These are phyloP conservation scores for Candida rishiriensis DNA, from an alignment of 805 yeast species.

Conservation along the genomic window DNA sequence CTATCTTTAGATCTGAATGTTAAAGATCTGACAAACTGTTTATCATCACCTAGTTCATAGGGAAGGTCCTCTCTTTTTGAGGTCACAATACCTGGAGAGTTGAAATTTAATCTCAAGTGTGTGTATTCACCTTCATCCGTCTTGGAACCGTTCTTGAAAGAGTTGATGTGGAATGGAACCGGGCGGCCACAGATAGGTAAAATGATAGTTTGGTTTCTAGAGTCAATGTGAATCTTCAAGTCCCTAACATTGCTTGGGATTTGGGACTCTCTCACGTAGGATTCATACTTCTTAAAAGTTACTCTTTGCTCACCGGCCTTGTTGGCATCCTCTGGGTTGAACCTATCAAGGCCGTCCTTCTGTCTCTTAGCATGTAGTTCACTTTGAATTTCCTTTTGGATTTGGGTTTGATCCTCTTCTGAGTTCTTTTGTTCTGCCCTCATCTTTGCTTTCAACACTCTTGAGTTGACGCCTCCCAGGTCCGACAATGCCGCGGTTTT, in stretches of 20 bases:
- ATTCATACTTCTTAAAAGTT: slow-evolving; percentile 88
- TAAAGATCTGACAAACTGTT: slow-evolving; percentile 80
- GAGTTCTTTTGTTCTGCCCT: slow-evolving; percentile 71
- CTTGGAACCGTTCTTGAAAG: slow-evolving; percentile 91
- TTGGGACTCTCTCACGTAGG: slow-evolving; percentile 90
- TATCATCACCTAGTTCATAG: slow-evolving; percentile 82
- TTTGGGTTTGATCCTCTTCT: slow-evolving; percentile 74
- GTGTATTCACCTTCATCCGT: slow-evolving; percentile 96
- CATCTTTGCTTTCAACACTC: slow-evolving; percentile 71
- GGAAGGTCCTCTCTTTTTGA: slow-evolving; percentile 78
- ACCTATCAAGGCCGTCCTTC: slow-evolving; percentile 80
- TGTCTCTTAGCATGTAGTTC: slow-evolving; percentile 81
- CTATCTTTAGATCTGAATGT: slow-evolving; percentile 87
- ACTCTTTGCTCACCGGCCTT: slow-evolving; percentile 58
- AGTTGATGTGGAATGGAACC: slow-evolving; percentile 93
- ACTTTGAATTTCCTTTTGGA: slow-evolving; percentile 76
- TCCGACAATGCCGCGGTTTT: slow-evolving; percentile 9
- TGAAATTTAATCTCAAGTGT: slow-evolving; percentile 82
- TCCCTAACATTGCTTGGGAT: slow-evolving; percentile 81
- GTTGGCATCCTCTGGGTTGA: slow-evolving; percentile 71
- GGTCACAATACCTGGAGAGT: slow-evolving; percentile 75
- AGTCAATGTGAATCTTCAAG: slow-evolving; percentile 80
- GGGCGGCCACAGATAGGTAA: slow-evolving; percentile 94
- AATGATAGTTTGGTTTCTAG: slow-evolving; percentile 81
- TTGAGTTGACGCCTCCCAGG: slow-evolving; percentile 43